These are phyloP conservation scores for Colletotrichum liaoningense DNA, from an alignment of 2,329 filamentous ascomycete species.

Conservation along the genomic window DNA sequence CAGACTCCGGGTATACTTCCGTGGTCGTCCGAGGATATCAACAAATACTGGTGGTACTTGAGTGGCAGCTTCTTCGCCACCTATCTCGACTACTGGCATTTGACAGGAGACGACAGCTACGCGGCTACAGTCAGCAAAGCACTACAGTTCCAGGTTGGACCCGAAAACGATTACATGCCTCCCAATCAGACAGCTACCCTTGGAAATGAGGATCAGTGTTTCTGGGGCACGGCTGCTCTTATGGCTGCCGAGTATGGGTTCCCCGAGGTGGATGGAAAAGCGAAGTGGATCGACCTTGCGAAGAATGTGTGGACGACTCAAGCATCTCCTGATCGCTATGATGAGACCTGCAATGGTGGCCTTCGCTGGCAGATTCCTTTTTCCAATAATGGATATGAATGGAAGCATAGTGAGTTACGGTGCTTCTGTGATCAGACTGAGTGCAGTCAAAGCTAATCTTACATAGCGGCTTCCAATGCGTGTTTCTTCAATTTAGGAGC, in stretches of 20 bases:
- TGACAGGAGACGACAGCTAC: slow-evolving; percentile 61
- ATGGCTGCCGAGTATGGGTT: slow-evolving; percentile 66
- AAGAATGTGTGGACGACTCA: slow-evolving; percentile 68
- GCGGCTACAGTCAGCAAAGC: slow-evolving; percentile 58
- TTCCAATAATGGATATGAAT: slow-evolving; percentile 73
- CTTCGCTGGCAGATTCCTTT: slow-evolving; percentile 75
- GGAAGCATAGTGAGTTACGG: slow-evolving; percentile 63
- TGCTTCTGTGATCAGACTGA: not conserved
- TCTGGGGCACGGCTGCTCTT: slow-evolving; percentile 69
- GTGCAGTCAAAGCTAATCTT: not conserved
- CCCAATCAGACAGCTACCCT: slow-evolving; percentile 54
- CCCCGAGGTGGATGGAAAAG: slow-evolving; percentile 54
- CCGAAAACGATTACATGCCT: slow-evolving; percentile 62
- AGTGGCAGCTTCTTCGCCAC: slow-evolving; percentile 45
- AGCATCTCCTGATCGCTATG: slow-evolving; percentile 59
- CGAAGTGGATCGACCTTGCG: slow-evolving; percentile 65
- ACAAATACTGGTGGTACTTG: slow-evolving; percentile 51
- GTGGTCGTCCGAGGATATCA: slow-evolving; percentile 39
- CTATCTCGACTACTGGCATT: slow-evolving; percentile 53
- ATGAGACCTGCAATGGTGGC: slow-evolving; percentile 67
- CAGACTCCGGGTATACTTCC: slow-evolving; percentile 45
- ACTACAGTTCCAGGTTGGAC: slow-evolving; percentile 58
- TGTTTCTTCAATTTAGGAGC: slow-evolving; percentile 64
- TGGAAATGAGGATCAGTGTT: slow-evolving; percentile 71
- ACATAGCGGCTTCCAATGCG: slow-evolving; percentile 55